phyloP scores from a whole-genome alignment of 805 yeast species.

The Lipomyces oligophaga region DNA sequence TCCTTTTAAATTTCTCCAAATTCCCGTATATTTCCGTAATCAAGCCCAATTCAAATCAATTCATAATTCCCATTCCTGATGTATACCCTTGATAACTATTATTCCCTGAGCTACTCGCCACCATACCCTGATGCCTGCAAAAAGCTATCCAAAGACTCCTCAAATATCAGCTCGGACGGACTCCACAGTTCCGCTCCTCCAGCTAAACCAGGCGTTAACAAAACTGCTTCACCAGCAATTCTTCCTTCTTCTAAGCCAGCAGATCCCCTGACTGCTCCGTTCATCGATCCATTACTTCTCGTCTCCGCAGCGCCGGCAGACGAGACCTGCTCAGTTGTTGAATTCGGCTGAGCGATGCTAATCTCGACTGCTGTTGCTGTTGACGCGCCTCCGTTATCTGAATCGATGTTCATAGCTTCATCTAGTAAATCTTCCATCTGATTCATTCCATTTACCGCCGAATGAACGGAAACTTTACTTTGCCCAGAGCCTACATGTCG shows the following conservation, averaged over 20 bases:
- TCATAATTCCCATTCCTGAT: too few relatives aligned
- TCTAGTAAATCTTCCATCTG: neutral
- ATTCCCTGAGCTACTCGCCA: neutral
- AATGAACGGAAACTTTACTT: too few relatives aligned
- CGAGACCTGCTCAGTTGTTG: neutral
- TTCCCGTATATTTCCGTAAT: too few relatives aligned
- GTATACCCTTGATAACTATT: too few relatives aligned
- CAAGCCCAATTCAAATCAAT: too few relatives aligned
- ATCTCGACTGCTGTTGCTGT: neutral
- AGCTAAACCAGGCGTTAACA: neutral
- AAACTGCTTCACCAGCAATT: neutral
- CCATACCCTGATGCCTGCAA: neutral
- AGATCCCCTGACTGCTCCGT: too few relatives aligned
- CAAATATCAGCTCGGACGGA: constrained; percentile 4
- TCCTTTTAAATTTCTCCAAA: too few relatives aligned
- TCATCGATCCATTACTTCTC: too few relatives aligned
- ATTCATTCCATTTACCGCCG: too few relatives aligned
- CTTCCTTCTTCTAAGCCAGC: too few relatives aligned
- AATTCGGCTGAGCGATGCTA: neutral
- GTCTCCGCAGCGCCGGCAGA: neutral
- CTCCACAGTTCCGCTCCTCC: constrained; percentile 1
- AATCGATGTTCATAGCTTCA: neutral
- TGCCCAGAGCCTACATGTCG: too few relatives aligned
- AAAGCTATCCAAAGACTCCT: constrained; percentile 1
- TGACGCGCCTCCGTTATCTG: neutral